Conservation (phyloP, 768 basidiomycete genomes). For the Hysterangium stoloniferum region DNA sequence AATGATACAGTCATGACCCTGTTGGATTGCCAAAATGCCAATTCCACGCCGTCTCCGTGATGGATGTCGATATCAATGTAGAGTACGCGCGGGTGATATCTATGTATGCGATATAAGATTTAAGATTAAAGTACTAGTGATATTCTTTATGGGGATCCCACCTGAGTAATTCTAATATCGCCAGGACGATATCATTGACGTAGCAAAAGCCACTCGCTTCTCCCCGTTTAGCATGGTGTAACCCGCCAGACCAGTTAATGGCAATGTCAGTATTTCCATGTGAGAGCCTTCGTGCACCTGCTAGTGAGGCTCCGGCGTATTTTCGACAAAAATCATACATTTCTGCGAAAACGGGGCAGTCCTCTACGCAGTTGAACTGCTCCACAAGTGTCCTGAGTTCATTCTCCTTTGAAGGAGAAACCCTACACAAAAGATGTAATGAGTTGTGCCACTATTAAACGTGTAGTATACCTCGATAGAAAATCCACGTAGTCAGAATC, state of each 20-base stretch:
- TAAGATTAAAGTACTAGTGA: constrained; percentile 2
- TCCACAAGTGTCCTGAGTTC: constrained; percentile 75
- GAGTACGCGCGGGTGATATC: constrained; percentile 87
- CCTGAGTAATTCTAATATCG: constrained; percentile 88
- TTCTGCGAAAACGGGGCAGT: constrained; percentile 93
- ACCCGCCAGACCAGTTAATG: constrained; percentile 97
- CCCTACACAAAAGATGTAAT: constrained; percentile 42
- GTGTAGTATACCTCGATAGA: constrained; percentile 59
- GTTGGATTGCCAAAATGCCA: constrained; percentile 95
- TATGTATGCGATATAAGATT: constrained; percentile 23
- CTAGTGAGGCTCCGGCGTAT: constrained; percentile 89
- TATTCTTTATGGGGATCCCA: no score
- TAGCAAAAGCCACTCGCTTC: constrained; percentile 99
- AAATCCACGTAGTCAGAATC: constrained; percentile 96
- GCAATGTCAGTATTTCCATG: constrained; percentile 89
- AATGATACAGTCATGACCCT: constrained; percentile 99
- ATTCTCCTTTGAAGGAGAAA: constrained; percentile 67
- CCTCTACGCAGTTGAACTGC: constrained; percentile 90
- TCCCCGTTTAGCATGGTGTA: constrained; percentile 96
- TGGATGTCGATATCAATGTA: constrained; percentile 99
- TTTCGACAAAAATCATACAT: constrained; percentile 92
- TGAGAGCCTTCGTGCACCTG: constrained; percentile 82
- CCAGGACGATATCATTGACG: constrained; percentile 93
- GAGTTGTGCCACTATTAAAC: neutral
- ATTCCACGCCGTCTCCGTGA: constrained; percentile 96